Base-by-base conservation (phyloP, 345 rosid genomes). In the Theobroma cacao region DNA sequence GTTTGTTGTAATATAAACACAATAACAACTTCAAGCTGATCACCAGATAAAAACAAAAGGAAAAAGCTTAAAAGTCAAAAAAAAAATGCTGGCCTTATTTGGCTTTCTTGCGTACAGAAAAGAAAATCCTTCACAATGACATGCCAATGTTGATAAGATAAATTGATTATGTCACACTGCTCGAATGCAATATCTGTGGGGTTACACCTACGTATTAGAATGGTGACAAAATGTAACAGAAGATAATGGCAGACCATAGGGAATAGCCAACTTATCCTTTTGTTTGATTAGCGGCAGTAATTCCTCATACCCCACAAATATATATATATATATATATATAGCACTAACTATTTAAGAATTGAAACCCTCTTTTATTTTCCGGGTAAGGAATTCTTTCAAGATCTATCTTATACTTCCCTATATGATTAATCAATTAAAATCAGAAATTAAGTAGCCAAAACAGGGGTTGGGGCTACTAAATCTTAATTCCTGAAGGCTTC, bases 131-230 rank as follows among this genome's bases (percentile, higher is more conserved):
- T 34, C 18, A n/a, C 2, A 53, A 20, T 4, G 40, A 3, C 26
- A 56, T 55, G 52, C 48, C 53, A 38, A 72, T 55, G 77, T 60
- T 52, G 45, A 75, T 47, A 75, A 45, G 69, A 59, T 60, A 75
- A n/a, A 40, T 6, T 17, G 31, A 30, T 28, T 62, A 26, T 43
- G 69, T 36, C 45, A 50, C 47, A 34, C 12, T 50, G 43, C 45
- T 28, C 20, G 17, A 11, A 28, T 14, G 36, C 34, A 28, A 60
- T 4, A 15, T 70, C 26, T 7, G 36, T 28, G 56, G 48, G 43
- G 40, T 47, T 40, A 68, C 56, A 68, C 12, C 53, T 24, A 69
- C 12, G 40, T 26, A 45, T 17, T 15, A 4, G 61, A 72, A 72
- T 52, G 45, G 45, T 11, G 36, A 5, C 28, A 77, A 77, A 17